Base-by-base conservation (phyloP, 1,284 basidiomycete species). In the Lentinula novae-zelandiae region DNA sequence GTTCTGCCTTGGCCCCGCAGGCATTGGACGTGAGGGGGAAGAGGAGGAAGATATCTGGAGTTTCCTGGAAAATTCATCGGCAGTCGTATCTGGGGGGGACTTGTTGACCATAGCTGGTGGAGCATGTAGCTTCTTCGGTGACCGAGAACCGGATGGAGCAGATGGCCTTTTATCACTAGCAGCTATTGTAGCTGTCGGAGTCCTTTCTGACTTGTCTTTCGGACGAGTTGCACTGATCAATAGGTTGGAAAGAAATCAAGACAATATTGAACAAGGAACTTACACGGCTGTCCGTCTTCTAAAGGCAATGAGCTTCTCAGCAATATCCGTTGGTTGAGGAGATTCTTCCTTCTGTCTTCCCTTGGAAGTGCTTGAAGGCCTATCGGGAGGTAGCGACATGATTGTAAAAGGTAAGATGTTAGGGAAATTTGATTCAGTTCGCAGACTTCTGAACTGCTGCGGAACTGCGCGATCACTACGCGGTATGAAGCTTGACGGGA, bases 31-130 rank as follows among this genome's bases (percentile, higher is more conserved):
- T 50, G 77, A 73, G 13, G 73, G 68, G n/a, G 80, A 76, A 54
- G 84, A 79, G 1, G 78, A 75, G 33, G 54, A 56, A 1, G 87
- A 86, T 38, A 89, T 86, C 69, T 82, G 86, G 66, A 90, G 80
- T 40, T 82, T 78, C 22, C 89, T 82, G 34, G 82, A 85, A 68
- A 90, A 90, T 51, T 88, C 86, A 67, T 88, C 89, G 44, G 82
- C 78, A 68, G 86, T 84, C 8, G 84, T 80, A 50, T 85, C 82
- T 33, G 67, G 65, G 64, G 73, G 64, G 54, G 72, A 70, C 31
- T 71, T 71, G 42, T 75, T 73, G 36, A 76, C 71, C 20, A 77
- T 64, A 52, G 74, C 64, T 36, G 75, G 63, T 57, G 67, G 62
- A 49, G 67, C 50, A 50, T 65, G 53, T 34, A 65, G 65, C 52